Evolutionary conservation across 2,329 filamentous ascomycete species (phyloP), one percentile per base, ranked within the genome.

Genomic region (Fusarium sp.): DNA sequence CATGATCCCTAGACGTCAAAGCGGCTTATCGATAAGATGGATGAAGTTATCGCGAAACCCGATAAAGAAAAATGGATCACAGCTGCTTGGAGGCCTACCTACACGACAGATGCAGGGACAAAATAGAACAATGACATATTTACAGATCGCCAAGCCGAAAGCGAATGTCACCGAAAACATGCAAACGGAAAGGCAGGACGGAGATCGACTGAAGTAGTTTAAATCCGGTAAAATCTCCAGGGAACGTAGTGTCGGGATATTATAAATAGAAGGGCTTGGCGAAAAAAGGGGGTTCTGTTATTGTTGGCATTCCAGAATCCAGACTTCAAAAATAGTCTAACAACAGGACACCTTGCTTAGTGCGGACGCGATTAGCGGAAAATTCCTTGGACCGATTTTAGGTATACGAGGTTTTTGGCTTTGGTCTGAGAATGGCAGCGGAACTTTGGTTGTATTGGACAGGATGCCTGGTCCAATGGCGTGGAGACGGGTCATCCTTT

Each of bases 311-410:
- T 53, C 49, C 49, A 53, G 49, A 29, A 20, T 20, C 20, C 20
- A 16, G 16, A 37, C 34, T 53, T 52, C 22, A 40, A 53, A 55
- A 55, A 66, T 66, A 20, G 20, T 20, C 20, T 20, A 66, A 66
- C 61, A 66, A 6, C 37, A 30, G n/a, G 7, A 24, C 12, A 24
- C 49, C 47, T 25, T 24, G 53, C 40, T 27, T 40, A 44, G 34
- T 24, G 25, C 12, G 6, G 22, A 29, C 20, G 47, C 48, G 62
- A 65, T 65, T 65, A 67, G 62, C 62, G 64, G 64, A 67, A 67
- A 61, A 61, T 64, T 61, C 20, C n/a, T 20, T n/a, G 27, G 27
- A 22, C 30, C 30, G 63, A 52, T 53, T 65, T 65, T 41, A 51
- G 20, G 24, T 63, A 65, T 65, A 65, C 61, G 61, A 65, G 61